Percentiles rank a stretch among this genome's conserved stretches.
Evolutionary conservation across 257 asterid species (phyloP).

Genomic region (Solanum chiquidenum): DNA sequence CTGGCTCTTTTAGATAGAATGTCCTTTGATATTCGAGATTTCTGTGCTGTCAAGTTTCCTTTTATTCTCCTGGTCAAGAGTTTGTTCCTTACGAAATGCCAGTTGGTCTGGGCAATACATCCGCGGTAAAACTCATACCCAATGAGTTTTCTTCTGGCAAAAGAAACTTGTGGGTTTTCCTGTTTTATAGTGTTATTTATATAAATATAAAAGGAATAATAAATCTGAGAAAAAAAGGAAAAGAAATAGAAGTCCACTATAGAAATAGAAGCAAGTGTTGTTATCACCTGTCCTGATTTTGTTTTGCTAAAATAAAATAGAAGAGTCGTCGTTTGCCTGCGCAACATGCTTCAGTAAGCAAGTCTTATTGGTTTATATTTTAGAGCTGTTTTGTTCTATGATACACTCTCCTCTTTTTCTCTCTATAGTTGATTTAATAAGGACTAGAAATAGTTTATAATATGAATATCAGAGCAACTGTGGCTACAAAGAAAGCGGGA

Average conservation of each 20-base stretch:
- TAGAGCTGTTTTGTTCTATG: neutral
- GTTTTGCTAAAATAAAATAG: neutral
- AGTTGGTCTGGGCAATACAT: neutral
- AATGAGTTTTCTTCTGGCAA: neutral
- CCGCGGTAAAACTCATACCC: neutral
- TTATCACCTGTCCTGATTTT: neutral
- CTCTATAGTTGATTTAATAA: neutral
- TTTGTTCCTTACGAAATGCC: neutral
- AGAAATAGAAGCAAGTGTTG: neutral
- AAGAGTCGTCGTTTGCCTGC: neutral
- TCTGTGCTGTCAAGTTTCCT: neutral
- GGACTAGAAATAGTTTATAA: neutral
- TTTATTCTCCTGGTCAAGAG: neutral
- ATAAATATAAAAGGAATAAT: neutral
- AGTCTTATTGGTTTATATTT: neutral
- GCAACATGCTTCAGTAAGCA: neutral
- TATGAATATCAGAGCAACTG: neutral
- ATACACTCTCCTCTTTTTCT: neutral
- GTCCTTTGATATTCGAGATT: neutral
- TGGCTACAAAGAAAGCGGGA: neutral
- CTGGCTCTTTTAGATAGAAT: neutral
- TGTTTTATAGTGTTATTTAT: neutral
- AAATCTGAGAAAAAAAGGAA: neutral
- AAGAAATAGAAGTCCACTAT: neutral
- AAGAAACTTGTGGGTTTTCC: neutral